phyloP scores from a whole-genome alignment of 345 rosid species.

The Euphorbia peplus region DNA sequence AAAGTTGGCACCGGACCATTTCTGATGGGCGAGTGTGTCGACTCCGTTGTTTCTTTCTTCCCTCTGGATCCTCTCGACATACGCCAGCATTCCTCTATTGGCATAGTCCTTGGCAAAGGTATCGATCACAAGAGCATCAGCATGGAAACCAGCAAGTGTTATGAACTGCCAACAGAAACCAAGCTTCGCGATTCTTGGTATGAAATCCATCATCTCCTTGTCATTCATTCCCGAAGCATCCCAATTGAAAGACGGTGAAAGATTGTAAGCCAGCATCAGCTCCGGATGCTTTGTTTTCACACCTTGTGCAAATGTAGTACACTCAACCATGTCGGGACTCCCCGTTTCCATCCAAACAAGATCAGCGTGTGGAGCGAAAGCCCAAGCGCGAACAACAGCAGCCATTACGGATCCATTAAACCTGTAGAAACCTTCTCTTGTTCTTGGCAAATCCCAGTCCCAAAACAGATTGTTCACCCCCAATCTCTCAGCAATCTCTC shows the following conservation, averaged over 20 bases:
- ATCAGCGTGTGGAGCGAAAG: conserved; percentile 81
- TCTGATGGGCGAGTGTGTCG: conserved; percentile 94
- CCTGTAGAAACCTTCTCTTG: conserved; percentile 93
- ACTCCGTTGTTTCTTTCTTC: conserved; percentile 92
- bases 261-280: conserved; percentile 87
- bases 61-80: conserved; percentile 94
- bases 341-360: conserved; percentile 95
- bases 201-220: conserved; percentile 78
- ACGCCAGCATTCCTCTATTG: conserved; percentile 84
- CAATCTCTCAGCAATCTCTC: conserved; percentile 64
- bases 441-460: conserved; percentile 97
- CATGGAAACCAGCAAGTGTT: conserved; percentile 91
- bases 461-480: conserved; percentile 81
- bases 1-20: conserved; percentile 96
- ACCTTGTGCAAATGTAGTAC: conserved; percentile 72
- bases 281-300: conserved; percentile 64
- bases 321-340: conserved; percentile 73
- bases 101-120: conserved; percentile 83
- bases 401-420: conserved; percentile 83
- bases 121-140: conserved; percentile 79
- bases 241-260: conserved; percentile 95
- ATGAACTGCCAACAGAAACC: conserved; percentile 98
- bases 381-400: conserved; percentile 83
- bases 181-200: conserved; percentile 69
- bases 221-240: conserved; percentile 93